Evolutionary conservation across 148 eudicot genomes (phyloP).

Genomic region (Nyssa sinensis): DNA sequence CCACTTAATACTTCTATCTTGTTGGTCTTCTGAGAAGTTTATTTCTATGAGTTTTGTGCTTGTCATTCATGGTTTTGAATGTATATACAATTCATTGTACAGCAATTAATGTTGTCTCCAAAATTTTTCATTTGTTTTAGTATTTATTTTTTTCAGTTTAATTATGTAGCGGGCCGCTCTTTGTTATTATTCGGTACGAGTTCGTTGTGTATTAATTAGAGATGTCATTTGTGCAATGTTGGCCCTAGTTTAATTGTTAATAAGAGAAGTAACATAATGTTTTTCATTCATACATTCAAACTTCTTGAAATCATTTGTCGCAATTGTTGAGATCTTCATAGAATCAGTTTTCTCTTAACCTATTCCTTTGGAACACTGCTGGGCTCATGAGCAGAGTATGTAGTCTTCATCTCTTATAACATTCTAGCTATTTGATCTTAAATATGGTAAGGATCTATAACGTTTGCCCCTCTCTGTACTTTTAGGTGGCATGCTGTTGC

Average conservation of each 20-base stretch:
- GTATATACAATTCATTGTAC: too few species aligned
- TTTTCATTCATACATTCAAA: not conserved
- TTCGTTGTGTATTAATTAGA: slow-evolving; percentile 3
- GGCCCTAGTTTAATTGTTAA: not conserved
- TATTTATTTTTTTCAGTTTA: not conserved
- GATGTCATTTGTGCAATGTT: not conserved
- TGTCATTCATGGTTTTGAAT: too few species aligned
- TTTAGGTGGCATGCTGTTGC: slow-evolving; percentile 94
- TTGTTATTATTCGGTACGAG: not conserved
- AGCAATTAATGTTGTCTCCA: not conserved
- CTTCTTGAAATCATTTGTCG: not conserved
- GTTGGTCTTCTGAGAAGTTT: too few species aligned
- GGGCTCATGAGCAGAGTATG: slow-evolving; percentile 43
- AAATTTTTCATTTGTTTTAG: not conserved
- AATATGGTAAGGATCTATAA: not conserved
- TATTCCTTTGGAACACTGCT: slow-evolving; percentile 6
- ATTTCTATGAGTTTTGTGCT: too few species aligned
- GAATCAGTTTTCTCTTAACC: slow-evolving; percentile 29
- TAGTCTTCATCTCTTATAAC: not conserved
- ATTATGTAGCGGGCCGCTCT: not conserved
- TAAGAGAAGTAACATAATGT: not conserved
- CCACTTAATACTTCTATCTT: too few species aligned
- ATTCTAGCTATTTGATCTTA: not conserved
- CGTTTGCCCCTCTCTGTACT: slow-evolving; percentile 1
- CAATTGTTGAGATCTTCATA: not conserved